Evolutionary conservation across 192 early-diverging fungal genomes (phyloP).

Genomic region (Cladochytrium replicatum): DNA sequence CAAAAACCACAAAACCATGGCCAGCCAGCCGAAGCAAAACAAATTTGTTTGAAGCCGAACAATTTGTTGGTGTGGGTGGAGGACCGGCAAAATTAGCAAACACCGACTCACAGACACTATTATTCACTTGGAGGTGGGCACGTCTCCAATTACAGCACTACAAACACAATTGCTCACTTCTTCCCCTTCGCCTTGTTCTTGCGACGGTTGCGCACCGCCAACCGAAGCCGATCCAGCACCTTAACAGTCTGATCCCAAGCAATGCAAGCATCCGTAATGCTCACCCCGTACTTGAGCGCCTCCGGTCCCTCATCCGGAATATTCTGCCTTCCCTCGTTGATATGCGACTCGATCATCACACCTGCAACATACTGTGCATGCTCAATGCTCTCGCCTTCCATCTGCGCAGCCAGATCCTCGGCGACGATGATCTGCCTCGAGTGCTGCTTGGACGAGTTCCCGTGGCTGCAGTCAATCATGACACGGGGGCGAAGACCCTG

Average conservation of each 20-base stretch:
- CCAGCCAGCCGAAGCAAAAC: no score
- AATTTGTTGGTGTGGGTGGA: no score
- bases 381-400: constrained; percentile 45
- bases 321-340: constrained; percentile 80
- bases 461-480: constrained; percentile 95
- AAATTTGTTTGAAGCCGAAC: no score
- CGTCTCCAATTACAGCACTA: no score
- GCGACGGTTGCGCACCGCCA: constrained; percentile 61
- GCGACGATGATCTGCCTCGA: constrained; percentile 74
- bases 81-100: no score
- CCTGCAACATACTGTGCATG: constrained; percentile 46
- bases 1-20: no score
- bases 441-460: constrained; percentile 84
- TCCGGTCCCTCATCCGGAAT: constrained; percentile 52
- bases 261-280: constrained; percentile 92
- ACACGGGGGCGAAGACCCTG: constrained; percentile 42
- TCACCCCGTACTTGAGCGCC: constrained; percentile 79
- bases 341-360: constrained; percentile 91
- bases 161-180: no score
- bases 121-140: no score
- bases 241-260: constrained; percentile 71
- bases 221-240: constrained; percentile 67
- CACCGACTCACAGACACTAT: no score
- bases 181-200: no score
- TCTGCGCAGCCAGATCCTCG: constrained; percentile 56